phyloP scores from a whole-genome alignment of 2,329 filamentous ascomycete species.

The Microdochium paspali region DNA sequence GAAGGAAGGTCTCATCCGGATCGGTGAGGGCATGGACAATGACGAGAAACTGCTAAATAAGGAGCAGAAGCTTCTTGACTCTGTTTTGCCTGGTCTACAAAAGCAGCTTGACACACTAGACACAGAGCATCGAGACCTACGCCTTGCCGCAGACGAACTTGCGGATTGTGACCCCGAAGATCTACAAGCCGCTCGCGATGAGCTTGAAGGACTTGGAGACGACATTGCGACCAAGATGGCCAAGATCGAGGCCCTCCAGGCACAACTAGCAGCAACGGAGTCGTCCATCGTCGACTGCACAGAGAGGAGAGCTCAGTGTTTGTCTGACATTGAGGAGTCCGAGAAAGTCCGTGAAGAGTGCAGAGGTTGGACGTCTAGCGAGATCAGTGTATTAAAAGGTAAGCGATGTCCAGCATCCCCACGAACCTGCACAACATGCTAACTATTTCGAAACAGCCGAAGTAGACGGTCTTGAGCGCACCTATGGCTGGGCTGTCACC shows the following conservation, averaged over 20 bases:
- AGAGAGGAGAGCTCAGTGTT: constrained; percentile 58
- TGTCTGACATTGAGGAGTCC: constrained; percentile 70
- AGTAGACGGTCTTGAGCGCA: constrained; percentile 55
- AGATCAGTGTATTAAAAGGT: constrained; percentile 75
- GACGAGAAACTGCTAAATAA: constrained; percentile 60
- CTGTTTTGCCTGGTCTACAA: constrained; percentile 55
- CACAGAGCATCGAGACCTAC: constrained; percentile 56
- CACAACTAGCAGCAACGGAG: constrained; percentile 59
- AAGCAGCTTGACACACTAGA: constrained; percentile 53
- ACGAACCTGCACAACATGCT: constrained; percentile 14
- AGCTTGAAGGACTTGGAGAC: constrained; percentile 53
- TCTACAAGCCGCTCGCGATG: constrained; percentile 61
- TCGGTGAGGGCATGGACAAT: constrained; percentile 63
- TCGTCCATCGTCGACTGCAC: constrained; percentile 50
- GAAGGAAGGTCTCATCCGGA: constrained; percentile 69
- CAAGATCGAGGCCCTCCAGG: constrained; percentile 56
- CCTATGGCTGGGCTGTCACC: constrained; percentile 63
- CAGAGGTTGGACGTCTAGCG: constrained; percentile 76
- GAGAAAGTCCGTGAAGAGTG: constrained; percentile 81
- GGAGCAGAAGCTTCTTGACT: constrained; percentile 59
- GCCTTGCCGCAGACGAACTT: constrained; percentile 63
- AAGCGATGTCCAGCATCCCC: constrained; percentile 15
- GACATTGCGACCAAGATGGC: constrained; percentile 62
- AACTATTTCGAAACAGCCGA: constrained; percentile 40
- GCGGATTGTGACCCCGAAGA: constrained; percentile 75